Conservation (phyloP, 768 basidiomycete species). For the Leccinum olivaceopallidum region DNA sequence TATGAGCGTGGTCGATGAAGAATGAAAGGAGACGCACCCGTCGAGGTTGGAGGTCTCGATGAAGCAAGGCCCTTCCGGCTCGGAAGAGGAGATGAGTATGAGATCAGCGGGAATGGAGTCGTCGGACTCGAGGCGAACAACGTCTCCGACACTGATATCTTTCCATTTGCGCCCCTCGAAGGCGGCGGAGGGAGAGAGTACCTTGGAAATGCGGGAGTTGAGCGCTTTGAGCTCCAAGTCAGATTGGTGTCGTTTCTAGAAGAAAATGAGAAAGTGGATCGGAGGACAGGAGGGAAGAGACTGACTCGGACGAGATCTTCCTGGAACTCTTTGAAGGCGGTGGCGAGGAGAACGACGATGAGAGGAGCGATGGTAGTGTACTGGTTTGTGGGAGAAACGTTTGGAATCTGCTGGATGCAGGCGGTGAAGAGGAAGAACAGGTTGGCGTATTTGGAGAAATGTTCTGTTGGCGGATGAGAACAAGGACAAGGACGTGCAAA, state of each 20-base stretch:
- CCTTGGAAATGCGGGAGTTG: constrained; percentile 80
- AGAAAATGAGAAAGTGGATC: constrained; percentile 13
- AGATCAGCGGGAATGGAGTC: constrained; percentile 97
- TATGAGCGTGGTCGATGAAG: background rate
- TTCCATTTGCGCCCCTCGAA: constrained; percentile 86
- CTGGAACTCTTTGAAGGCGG: constrained; percentile 95
- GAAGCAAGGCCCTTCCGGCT: constrained; percentile 97
- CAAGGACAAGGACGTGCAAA: background rate
- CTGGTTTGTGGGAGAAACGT: constrained; percentile 92
- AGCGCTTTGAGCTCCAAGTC: constrained; percentile 79
- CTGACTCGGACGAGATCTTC: constrained; percentile 84
- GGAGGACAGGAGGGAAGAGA: background rate
- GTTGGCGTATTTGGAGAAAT: constrained; percentile 99
- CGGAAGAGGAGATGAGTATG: constrained; percentile 82
- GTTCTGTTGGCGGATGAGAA: constrained; percentile 70
- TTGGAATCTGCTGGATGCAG: constrained; percentile 96
- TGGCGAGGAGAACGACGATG: constrained; percentile 83
- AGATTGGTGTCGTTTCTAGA: constrained; percentile 93
- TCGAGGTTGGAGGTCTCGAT: constrained; percentile 98
- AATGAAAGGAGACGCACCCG: constrained; percentile 56
- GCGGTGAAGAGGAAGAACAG: constrained; percentile 98
- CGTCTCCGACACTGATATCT: constrained; percentile 86
- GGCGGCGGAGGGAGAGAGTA: constrained; percentile 58
- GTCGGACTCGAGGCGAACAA: constrained; percentile 87
- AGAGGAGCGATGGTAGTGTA: constrained; percentile 96